A percentile compares a stretch with the other conserved stretches of the same genome.
phyloP scores from a whole-genome alignment of 768 basidiomycete genomes.

The Tricholoma matsutake region DNA sequence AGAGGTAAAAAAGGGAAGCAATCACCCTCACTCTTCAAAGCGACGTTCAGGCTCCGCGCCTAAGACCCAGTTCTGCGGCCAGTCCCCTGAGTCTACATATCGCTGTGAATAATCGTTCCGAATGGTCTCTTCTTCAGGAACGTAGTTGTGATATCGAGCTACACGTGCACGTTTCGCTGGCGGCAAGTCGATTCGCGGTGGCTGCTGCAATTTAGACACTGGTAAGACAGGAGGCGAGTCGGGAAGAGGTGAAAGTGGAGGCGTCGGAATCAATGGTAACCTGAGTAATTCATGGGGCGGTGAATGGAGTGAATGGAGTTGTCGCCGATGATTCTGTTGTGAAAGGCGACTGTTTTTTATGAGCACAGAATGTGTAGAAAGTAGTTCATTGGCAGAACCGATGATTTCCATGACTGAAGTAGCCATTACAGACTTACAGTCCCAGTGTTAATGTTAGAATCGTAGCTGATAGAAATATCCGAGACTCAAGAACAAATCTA shows the following conservation, averaged over 20 bases:
- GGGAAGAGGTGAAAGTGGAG: constrained; percentile 49
- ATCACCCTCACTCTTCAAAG: constrained; percentile 84
- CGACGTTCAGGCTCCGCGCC: constrained; percentile 86
- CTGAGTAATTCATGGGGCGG: constrained; percentile 54
- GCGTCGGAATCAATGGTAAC: constrained; percentile 57
- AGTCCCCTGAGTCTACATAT: constrained; percentile 88
- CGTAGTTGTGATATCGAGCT: constrained; percentile 73
- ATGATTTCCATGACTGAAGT: constrained; percentile 47
- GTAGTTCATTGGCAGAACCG: constrained; percentile 59
- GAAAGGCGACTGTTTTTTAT: constrained; percentile 50
- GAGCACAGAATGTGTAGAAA: constrained; percentile 59
- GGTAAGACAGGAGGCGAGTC: constrained; percentile 49
- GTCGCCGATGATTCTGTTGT: constrained; percentile 56
- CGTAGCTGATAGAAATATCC: neutral
- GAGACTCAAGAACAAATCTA: neutral
- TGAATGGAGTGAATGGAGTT: constrained; percentile 51
- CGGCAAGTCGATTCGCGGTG: constrained; percentile 40
- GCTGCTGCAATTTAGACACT: constrained; percentile 29
- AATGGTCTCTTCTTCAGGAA: constrained; percentile 94
- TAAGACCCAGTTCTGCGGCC: constrained; percentile 92
- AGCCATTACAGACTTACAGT: neutral
- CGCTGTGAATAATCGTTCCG: constrained; percentile 91
- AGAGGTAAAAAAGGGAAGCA: neutral
- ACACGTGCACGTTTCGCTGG: constrained; percentile 74
- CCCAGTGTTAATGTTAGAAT: neutral